These are phyloP conservation scores for Asclepias syriaca DNA, from an alignment of 257 asterid genomes.

Conservation along the genomic window DNA sequence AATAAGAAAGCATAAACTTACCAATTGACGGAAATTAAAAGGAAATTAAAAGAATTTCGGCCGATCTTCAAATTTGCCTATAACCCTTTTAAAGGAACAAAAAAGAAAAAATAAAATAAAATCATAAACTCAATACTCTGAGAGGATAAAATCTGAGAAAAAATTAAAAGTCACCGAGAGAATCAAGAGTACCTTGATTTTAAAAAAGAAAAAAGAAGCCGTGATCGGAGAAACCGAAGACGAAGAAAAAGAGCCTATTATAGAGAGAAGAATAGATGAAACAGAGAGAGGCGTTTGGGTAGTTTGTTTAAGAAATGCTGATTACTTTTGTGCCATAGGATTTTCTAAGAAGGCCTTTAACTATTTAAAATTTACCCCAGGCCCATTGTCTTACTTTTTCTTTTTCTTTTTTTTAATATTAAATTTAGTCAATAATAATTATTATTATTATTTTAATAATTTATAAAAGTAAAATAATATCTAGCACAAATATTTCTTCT, in stretches of 20 bases:
- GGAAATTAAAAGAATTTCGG: conserved; percentile 2
- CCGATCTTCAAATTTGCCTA: conserved; percentile 14
- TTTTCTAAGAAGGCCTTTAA: no score
- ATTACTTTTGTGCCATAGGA: not conserved
- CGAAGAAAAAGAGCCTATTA: conserved; percentile 1
- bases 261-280: not conserved
- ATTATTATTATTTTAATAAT: no score
- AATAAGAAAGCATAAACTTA: not conserved
- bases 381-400: no score
- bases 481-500: no score
- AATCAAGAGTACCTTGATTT: not conserved
- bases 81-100: not conserved
- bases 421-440: no score
- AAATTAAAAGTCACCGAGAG: not conserved
- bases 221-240: conserved; percentile 16
- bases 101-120: not conserved
- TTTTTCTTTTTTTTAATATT: no score
- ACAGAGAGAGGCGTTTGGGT: not conserved
- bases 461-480: no score
- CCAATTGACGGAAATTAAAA: not conserved
- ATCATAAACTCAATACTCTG: not conserved
- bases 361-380: no score
- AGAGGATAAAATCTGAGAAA: not conserved
- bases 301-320: not conserved
- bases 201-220: not conserved